phyloP scores from a whole-genome alignment of 2,329 filamentous ascomycete genomes.

The Kalaharituber pfeilii region DNA sequence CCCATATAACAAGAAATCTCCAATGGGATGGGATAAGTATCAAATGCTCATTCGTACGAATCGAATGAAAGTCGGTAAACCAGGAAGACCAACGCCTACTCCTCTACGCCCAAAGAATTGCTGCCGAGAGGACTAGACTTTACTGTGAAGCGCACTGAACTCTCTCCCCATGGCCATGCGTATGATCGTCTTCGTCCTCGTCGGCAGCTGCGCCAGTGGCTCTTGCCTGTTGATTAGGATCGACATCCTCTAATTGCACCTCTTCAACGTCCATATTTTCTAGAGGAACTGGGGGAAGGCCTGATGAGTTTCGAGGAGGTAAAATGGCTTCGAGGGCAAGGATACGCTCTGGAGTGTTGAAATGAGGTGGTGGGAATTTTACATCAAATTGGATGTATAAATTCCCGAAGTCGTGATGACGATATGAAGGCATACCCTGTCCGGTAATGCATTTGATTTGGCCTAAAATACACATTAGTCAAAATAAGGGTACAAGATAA shows the following conservation, averaged over 20 bases:
- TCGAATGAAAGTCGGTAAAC: neutral
- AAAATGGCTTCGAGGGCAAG: conserved; percentile 67
- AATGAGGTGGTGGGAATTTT: conserved; percentile 78
- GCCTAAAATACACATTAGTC: conserved; percentile 36
- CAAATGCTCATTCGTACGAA: neutral
- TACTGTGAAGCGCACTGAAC: conserved; percentile 83
- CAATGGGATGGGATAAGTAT: neutral
- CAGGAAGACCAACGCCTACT: neutral
- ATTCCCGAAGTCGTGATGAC: conserved; percentile 91
- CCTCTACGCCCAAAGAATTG: conserved; percentile 1
- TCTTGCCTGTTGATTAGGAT: conserved; percentile 45
- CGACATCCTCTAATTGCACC: conserved; percentile 70
- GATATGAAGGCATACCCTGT: conserved; percentile 91
- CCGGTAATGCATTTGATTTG: conserved; percentile 85
- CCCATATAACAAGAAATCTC: neutral
- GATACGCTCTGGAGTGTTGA: conserved; percentile 49
- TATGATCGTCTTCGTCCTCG: conserved; percentile 62
- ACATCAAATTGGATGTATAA: conserved; percentile 95
- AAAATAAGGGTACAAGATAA: neutral
- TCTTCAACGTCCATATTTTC: conserved; percentile 78
- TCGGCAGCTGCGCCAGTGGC: conserved; percentile 51
- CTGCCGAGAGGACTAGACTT: conserved; percentile 25
- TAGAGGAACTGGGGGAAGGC: conserved; percentile 51
- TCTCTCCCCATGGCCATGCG: conserved; percentile 51
- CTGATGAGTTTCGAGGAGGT: conserved; percentile 46